phyloP scores from a whole-genome alignment of 768 basidiomycete species.

The Boletus rubropictus region DNA sequence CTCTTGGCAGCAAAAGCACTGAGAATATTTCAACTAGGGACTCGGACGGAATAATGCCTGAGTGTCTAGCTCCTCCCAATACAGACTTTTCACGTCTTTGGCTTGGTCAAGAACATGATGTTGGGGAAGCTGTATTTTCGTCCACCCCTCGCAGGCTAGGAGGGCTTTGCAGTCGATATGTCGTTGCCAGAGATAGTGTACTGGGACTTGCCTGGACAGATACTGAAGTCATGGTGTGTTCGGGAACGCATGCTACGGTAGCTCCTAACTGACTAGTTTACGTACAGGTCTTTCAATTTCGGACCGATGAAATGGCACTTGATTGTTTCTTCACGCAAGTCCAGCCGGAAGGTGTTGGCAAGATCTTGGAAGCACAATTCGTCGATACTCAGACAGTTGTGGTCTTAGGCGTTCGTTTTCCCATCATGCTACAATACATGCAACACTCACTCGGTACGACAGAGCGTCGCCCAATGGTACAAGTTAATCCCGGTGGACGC shows the following conservation, averaged over 20 bases:
- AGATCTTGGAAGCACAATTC: constrained; percentile 19
- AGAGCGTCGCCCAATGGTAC: constrained; percentile 21
- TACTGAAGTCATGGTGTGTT: constrained; percentile 26
- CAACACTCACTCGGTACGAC: constrained; percentile 2
- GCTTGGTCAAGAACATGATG: constrained; percentile 22
- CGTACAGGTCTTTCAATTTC: constrained; percentile 21
- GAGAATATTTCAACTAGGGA: constrained; percentile 36
- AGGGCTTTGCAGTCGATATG: constrained; percentile 21
- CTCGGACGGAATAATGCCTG: constrained; percentile 18
- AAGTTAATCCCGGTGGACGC: constrained; percentile 10
- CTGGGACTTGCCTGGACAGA: constrained; percentile 47
- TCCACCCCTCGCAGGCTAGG: constrained; percentile 6
- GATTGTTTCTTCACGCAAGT: constrained; percentile 9
- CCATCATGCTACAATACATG: not conserved
- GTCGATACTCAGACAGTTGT: constrained; percentile 20
- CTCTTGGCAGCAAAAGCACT: constrained; percentile 42
- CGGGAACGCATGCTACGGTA: not conserved
- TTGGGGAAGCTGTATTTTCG: constrained; percentile 14
- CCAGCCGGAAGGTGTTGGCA: constrained; percentile 18
- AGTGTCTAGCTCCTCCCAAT: constrained; percentile 28
- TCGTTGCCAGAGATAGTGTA: constrained; percentile 24
- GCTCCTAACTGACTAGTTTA: not conserved
- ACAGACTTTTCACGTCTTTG: constrained; percentile 19
- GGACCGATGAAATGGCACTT: not conserved
- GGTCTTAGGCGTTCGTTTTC: constrained; percentile 23